These are phyloP conservation scores for Elsinoe fawcettii DNA, from an alignment of 2,329 filamentous ascomycete genomes.

Conservation along the genomic window DNA sequence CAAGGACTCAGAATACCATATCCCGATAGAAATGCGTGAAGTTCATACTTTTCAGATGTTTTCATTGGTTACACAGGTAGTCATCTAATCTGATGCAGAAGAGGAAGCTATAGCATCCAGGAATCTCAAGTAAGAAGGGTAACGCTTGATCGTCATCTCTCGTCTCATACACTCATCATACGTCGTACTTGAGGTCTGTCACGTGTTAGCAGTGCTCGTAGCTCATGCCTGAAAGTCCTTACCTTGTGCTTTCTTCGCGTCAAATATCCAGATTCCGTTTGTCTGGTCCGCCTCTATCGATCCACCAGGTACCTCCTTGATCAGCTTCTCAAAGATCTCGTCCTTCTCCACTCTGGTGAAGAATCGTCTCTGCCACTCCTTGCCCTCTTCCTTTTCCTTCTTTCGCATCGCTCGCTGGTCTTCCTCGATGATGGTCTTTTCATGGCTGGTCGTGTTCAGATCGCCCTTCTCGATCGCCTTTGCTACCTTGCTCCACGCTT, in stretches of 20 bases:
- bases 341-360: conserved; percentile 49
- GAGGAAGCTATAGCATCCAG: neutral
- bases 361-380: conserved; percentile 75
- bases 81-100: neutral
- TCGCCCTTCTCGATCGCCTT: conserved; percentile 72
- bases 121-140: neutral
- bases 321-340: conserved; percentile 42
- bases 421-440: conserved; percentile 87
- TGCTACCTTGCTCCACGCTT: conserved; percentile 82
- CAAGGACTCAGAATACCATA: too few relatives aligned
- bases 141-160: neutral
- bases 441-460: conserved; percentile 67
- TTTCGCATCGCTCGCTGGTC: conserved; percentile 70
- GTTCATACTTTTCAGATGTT: too few relatives aligned
- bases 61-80: neutral
- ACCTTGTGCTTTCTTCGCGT: conserved; percentile 43
- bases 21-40: too few relatives aligned
- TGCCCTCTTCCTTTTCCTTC: conserved; percentile 65
- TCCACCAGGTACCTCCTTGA: conserved; percentile 36
- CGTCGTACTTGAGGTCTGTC: neutral
- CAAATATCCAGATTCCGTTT: conserved; percentile 63
- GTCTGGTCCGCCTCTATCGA: conserved; percentile 56
- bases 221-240: neutral
- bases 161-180: neutral
- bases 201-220: neutral